Evolutionary conservation across 805 yeast species (phyloP).

Genomic region (Schwanniomyces yamadae): DNA sequence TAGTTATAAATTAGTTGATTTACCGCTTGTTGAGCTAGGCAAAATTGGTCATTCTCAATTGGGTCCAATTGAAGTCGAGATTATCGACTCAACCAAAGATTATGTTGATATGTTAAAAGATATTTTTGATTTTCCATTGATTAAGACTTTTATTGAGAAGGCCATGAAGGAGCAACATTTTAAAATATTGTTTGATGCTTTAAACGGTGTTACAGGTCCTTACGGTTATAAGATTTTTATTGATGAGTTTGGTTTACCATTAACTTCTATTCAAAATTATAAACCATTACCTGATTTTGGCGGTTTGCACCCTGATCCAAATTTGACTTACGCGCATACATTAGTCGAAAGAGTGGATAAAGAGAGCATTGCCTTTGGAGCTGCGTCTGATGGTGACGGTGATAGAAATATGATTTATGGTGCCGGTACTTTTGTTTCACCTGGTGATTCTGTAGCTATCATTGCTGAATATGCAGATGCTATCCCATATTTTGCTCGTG

Average conservation of each 20-base stretch:
- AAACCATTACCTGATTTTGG: constrained; percentile 88
- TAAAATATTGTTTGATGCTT: constrained; percentile 79
- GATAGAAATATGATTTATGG: constrained; percentile 99
- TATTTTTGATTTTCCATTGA: constrained; percentile 84
- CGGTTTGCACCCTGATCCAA: constrained; percentile 97
- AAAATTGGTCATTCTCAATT: constrained; percentile 51
- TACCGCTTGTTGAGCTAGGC: constrained; percentile 65
- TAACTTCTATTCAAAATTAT: constrained; percentile 71
- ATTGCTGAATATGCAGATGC: constrained; percentile 87
- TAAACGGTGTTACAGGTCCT: constrained; percentile 97
- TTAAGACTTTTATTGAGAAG: constrained; percentile 62
- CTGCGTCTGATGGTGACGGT: constrained; percentile 99
- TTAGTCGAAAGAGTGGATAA: constrained; percentile 83
- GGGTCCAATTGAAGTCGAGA: constrained; percentile 70
- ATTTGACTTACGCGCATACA: constrained; percentile 88
- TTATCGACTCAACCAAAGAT: constrained; percentile 77
- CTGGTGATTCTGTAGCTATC: constrained; percentile 97
- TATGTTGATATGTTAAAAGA: constrained; percentile 77
- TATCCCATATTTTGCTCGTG: constrained; percentile 87
- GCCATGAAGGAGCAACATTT: constrained; percentile 53
- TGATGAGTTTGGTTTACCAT: constrained; percentile 78
- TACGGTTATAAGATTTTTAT: constrained; percentile 84
- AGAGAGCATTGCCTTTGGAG: constrained; percentile 86
- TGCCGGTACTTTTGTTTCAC: constrained; percentile 89
- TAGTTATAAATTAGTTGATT: constrained; percentile 55